phyloP scores from a whole-genome alignment of 805 yeast species.

The Candida railenensis region DNA sequence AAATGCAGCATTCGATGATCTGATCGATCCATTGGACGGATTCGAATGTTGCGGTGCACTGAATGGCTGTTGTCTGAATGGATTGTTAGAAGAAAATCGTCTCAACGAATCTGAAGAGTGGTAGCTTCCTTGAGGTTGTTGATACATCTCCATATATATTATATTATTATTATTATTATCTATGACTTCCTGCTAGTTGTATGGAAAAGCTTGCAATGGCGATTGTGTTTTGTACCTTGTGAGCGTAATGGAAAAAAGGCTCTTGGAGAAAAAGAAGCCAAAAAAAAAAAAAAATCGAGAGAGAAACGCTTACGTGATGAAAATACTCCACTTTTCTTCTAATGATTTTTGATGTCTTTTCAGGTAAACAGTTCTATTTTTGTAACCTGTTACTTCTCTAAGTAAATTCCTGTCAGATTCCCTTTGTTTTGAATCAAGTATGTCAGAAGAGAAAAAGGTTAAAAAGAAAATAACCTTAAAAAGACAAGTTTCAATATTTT shows the following conservation, averaged over 20 bases:
- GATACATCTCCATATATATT: conserved; percentile 28
- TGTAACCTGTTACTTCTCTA: too few species aligned
- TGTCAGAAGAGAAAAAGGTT: too few species aligned
- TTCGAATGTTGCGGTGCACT: conserved; percentile 10
- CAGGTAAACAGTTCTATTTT: too few species aligned
- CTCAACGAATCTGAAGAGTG: conserved; percentile 36
- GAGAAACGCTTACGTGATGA: too few species aligned
- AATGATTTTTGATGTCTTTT: too few species aligned
- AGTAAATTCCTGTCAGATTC: too few species aligned
- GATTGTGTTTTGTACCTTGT: not conserved
- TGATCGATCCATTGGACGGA: conserved; percentile 24
- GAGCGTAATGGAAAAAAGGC: too few species aligned
- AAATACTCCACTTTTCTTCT: too few species aligned
- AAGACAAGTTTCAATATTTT: too few species aligned
- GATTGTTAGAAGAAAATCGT: conserved; percentile 64
- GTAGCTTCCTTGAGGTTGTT: conserved; percentile 35
- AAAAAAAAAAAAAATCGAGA: not conserved
- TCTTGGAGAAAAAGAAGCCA: not conserved
- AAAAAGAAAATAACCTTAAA: too few species aligned
- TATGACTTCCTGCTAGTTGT: not conserved
- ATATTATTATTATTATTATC: not conserved
- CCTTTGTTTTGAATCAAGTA: too few species aligned
- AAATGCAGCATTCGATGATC: conserved; percentile 34
- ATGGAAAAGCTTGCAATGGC: not conserved
- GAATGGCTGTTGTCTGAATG: conserved; percentile 55